phyloP scores from a whole-genome alignment of 352 stramenopile species.

The Phytophthora uliginosa region DNA sequence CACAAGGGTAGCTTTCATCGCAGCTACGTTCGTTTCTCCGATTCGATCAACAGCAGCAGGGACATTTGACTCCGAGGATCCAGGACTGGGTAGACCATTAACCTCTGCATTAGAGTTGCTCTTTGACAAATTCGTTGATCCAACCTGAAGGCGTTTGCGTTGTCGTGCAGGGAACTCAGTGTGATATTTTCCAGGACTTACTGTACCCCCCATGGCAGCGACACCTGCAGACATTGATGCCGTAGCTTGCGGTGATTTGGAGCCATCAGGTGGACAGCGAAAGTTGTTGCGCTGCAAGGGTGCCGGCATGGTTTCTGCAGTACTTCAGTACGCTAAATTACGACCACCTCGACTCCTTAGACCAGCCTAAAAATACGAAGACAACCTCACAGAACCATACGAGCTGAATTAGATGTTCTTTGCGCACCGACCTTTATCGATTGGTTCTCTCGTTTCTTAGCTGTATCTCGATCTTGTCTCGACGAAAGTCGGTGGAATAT shows the following conservation, averaged over 20 bases:
- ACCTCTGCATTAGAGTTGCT: constrained; percentile 30
- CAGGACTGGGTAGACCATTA: constrained; percentile 14
- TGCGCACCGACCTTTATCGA: constrained; percentile 21
- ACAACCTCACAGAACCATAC: constrained; percentile 17
- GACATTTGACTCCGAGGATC: constrained; percentile 12
- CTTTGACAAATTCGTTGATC: constrained; percentile 69
- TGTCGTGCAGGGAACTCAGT: constrained; percentile 61
- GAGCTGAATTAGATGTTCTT: constrained; percentile 41
- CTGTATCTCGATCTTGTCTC: constrained; percentile 8
- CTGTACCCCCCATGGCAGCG: constrained; percentile 24
- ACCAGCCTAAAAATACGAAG: constrained; percentile 38
- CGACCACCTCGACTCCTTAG: background rate
- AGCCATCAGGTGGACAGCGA: constrained; percentile 47
- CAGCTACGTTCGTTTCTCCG: constrained; percentile 57
- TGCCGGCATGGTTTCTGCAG: constrained; percentile 28
- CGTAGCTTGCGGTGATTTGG: constrained; percentile 21
- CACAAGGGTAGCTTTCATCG: constrained; percentile 47
- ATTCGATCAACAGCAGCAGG: constrained; percentile 38
- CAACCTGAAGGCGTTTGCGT: constrained; percentile 81
- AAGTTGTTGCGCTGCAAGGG: constrained; percentile 78
- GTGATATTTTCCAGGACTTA: constrained; percentile 40
- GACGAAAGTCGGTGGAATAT: constrained; percentile 5
- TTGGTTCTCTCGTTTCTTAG: constrained; percentile 27
- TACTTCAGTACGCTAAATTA: background rate
- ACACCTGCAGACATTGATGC: constrained; percentile 22